phyloP scores from a whole-genome alignment of 257 asterid species.

The Salvia splendens region DNA sequence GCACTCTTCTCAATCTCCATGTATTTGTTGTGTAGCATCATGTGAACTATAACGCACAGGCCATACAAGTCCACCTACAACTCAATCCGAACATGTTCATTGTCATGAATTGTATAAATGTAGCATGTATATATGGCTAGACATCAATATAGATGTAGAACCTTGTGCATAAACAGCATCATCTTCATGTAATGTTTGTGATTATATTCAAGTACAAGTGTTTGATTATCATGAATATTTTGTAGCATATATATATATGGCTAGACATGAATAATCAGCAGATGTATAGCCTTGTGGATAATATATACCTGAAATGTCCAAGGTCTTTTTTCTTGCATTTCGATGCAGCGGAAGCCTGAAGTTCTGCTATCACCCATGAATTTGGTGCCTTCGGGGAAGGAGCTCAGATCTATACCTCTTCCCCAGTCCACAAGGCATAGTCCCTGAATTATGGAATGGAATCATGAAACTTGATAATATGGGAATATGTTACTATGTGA shows the following conservation, averaged over 20 bases:
- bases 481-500: conserved; percentile 7
- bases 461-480: conserved; percentile 15
- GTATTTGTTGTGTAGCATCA: conserved; percentile 83
- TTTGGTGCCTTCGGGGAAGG: conserved; percentile 62
- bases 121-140: not conserved
- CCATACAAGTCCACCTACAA: conserved; percentile 82
- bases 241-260: no score
- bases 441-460: conserved; percentile 57
- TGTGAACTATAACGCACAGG: conserved; percentile 74
- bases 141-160: not conserved
- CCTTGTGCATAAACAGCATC: not conserved
- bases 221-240: not conserved
- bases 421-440: conserved; percentile 99
- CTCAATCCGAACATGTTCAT: conserved; percentile 13
- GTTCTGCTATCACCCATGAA: conserved; percentile 90
- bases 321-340: conserved; percentile 89
- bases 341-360: conserved; percentile 90
- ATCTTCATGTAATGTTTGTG: not conserved
- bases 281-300: no score
- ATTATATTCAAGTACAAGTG: no score
- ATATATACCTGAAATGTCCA: conserved; percentile 80
- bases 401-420: conserved; percentile 78
- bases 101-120: not conserved
- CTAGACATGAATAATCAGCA: no score
- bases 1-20: conserved; percentile 73